These are phyloP conservation scores for Marchantia polymorpha DNA, from an alignment of 225 moss, liverwort and hornwort species.

Conservation along the genomic window DNA sequence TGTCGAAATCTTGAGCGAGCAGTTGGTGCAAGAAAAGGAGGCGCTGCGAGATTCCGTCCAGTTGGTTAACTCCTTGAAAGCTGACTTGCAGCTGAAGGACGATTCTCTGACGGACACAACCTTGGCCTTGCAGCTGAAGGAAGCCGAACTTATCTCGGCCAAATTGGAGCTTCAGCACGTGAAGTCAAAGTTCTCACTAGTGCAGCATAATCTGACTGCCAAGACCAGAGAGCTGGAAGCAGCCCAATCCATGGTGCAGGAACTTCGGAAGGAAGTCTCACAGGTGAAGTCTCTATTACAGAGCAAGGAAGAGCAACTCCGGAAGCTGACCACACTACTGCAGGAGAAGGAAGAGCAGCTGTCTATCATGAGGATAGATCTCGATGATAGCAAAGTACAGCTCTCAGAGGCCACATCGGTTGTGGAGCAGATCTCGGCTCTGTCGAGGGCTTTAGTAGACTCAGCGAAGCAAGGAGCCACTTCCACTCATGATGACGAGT, in stretches of 20 bases:
- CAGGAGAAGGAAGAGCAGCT: conserved; percentile 49
- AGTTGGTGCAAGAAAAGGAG: conserved; percentile 31
- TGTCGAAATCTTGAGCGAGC: conserved; percentile 19
- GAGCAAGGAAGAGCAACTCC: conserved; percentile 43
- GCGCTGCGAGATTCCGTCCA: conserved; percentile 23
- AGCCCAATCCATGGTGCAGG: conserved; percentile 35
- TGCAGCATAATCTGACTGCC: conserved; percentile 31
- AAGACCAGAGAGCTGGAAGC: conserved; percentile 40
- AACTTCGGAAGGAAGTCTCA: conserved; percentile 39
- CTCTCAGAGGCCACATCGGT: conserved; percentile 45
- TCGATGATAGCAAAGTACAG: conserved; percentile 43
- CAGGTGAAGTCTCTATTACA: conserved; percentile 36
- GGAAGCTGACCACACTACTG: conserved; percentile 27
- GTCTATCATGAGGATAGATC: conserved; percentile 34
- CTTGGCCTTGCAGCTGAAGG: conserved; percentile 39
- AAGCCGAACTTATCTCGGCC: conserved; percentile 37
- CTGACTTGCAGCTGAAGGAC: conserved; percentile 39
- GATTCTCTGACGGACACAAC: conserved; percentile 33
- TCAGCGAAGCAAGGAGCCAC: conserved; percentile 20
- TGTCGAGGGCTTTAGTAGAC: conserved; percentile 44
- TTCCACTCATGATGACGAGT: conserved; percentile 33
- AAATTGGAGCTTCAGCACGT: conserved; percentile 50
- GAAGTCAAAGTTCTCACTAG: conserved; percentile 27
- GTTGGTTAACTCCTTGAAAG: conserved; percentile 35
- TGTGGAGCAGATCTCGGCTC: conserved; percentile 46